phyloP scores from a whole-genome alignment of 352 stramenopile genomes.

The Thalassiosira exigua region DNA sequence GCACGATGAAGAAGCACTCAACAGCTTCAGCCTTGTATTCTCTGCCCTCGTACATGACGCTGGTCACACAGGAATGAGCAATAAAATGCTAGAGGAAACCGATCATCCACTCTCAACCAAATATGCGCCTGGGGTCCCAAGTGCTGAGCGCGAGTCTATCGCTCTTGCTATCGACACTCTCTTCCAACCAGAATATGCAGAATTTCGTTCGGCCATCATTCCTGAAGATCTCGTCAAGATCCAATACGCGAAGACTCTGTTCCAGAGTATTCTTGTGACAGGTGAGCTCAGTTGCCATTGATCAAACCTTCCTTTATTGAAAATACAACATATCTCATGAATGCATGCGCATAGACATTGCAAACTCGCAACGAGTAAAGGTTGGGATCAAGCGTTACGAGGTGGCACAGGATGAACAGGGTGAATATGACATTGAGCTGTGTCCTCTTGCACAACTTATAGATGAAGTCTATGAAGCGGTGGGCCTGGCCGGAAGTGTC shows the following conservation, averaged over 20 bases:
- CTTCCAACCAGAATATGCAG: constrained; percentile 22
- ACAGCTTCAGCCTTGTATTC: constrained; percentile 47
- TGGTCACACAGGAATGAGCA: constrained; percentile 35
- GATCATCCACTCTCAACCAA: constrained; percentile 21
- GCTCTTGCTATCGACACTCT: constrained; percentile 39
- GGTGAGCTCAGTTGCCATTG: too few relatives aligned
- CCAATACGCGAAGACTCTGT: constrained; percentile 36
- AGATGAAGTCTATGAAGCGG: constrained; percentile 21
- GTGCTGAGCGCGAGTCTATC: constrained; percentile 42
- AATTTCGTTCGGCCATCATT: constrained; percentile 24
- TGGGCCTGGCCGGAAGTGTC: constrained; percentile 22
- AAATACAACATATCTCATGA: too few relatives aligned
- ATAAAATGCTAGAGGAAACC: constrained; percentile 28
- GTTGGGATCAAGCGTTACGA: constrained; percentile 35
- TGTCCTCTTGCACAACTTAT: constrained; percentile 39
- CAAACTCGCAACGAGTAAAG: constrained; percentile 30
- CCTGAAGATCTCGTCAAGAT: constrained; percentile 30
- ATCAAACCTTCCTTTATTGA: too few relatives aligned
- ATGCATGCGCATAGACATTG: constrained; percentile 34
- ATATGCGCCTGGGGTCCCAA: constrained; percentile 15
- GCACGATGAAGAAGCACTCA: constrained; percentile 15
- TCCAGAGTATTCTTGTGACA: constrained; percentile 41
- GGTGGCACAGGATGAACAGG: constrained; percentile 3
- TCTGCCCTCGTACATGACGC: constrained; percentile 51
- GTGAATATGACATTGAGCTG: constrained; percentile 9